These are phyloP conservation scores for Vaccinium corymbosum DNA, from an alignment of 148 eudicot species.

Conservation along the genomic window DNA sequence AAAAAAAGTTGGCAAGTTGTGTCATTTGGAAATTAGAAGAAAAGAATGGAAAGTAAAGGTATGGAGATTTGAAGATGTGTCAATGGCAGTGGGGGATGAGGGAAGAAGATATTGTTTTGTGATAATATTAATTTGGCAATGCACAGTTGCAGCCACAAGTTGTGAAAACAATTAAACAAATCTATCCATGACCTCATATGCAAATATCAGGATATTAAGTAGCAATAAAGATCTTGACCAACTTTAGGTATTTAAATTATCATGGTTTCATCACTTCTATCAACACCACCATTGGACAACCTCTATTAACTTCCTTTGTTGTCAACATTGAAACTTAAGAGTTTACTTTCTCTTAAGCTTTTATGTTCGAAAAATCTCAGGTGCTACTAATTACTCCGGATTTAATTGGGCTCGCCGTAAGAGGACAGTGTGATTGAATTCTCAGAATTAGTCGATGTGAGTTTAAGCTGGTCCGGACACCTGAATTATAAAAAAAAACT, in stretches of 20 bases:
- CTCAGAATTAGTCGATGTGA: too few species aligned
- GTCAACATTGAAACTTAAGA: too few species aligned
- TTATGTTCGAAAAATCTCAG: too few species aligned
- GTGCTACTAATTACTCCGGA: too few species aligned
- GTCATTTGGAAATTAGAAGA: background rate
- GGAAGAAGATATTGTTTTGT: background rate
- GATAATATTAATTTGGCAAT: background rate
- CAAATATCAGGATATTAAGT: too few species aligned
- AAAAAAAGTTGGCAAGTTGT: background rate
- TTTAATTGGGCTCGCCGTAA: too few species aligned
- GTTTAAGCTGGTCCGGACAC: too few species aligned
- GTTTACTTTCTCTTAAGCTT: too few species aligned
- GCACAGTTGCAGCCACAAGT: background rate
- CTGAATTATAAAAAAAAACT: too few species aligned
- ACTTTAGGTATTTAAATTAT: background rate
- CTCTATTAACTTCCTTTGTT: background rate
- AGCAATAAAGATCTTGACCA: background rate
- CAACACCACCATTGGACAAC: background rate
- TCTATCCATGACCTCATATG: too few species aligned
- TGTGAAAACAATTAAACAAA: background rate
- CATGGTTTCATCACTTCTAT: background rate
- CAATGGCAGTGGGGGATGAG: background rate
- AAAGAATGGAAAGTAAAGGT: background rate
- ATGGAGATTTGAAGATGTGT: background rate
- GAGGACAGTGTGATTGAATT: too few species aligned